Evolutionary conservation across 257 asterid species (phyloP).

Genomic region (Solanum tacnaense): DNA sequence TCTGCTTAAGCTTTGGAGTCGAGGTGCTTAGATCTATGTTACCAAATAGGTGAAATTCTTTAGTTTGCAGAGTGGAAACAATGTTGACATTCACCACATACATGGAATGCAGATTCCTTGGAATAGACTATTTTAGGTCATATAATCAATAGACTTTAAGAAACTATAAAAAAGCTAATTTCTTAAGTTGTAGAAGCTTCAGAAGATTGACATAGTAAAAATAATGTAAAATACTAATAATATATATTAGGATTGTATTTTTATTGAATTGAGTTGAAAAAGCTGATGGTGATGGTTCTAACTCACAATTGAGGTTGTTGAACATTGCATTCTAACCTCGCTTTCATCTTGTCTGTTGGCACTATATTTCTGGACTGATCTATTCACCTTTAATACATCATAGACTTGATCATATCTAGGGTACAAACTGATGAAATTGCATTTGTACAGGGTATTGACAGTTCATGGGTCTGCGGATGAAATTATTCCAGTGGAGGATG

Average conservation of each 20-base stretch:
- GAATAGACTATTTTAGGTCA: background rate
- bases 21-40: background rate
- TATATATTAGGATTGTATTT: background rate
- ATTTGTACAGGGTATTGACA: conserved; percentile 43
- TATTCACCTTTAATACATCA: background rate
- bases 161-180: background rate
- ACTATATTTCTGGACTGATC: background rate
- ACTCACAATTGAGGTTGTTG: background rate
- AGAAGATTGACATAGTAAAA: background rate
- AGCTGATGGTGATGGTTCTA: background rate
- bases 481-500: conserved; percentile 48
- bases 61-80: background rate
- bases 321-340: background rate
- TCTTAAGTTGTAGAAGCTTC: background rate
- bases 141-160: background rate
- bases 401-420: background rate
- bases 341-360: background rate
- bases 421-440: background rate
- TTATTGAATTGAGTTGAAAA: background rate
- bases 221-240: background rate
- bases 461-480: conserved; percentile 67
- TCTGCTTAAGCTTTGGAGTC: background rate
- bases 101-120: background rate
- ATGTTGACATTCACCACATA: background rate
- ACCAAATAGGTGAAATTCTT: background rate